These are phyloP conservation scores for Meredithiella fracta DNA, from an alignment of 2,329 filamentous ascomycete species.

Conservation along the genomic window DNA sequence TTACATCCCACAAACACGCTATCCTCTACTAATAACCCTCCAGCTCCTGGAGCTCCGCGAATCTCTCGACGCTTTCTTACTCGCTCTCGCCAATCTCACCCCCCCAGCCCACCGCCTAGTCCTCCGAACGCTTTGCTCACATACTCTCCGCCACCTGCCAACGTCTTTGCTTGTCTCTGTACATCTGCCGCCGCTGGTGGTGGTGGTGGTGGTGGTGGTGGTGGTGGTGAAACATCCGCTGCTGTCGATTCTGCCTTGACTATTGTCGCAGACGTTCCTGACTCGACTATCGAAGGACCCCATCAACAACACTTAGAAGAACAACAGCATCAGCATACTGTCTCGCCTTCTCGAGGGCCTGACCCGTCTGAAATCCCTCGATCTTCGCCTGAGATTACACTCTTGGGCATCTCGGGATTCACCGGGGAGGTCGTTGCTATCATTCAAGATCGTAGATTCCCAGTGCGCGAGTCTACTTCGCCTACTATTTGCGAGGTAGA, in stretches of 20 bases:
- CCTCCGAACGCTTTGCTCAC: neutral
- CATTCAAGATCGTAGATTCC: neutral
- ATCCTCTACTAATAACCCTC: neutral
- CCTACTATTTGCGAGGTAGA: neutral
- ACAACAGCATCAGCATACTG: neutral
- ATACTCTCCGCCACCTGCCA: neutral
- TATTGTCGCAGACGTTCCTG: no score
- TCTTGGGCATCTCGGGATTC: slow-evolving; percentile 1
- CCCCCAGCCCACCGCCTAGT: neutral
- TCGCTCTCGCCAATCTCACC: neutral
- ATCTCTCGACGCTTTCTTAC: neutral
- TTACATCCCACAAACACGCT: neutral
- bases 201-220: no score
- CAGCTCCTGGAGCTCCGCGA: slow-evolving; percentile 1
- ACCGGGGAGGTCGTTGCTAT: slow-evolving; percentile 1
- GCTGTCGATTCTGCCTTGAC: no score
- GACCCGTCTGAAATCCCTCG: neutral
- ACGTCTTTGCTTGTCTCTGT: neutral
- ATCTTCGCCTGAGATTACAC: neutral
- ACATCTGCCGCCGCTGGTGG: neutral
- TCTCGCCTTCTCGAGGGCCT: neutral
- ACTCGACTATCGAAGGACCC: no score
- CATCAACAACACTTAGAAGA: neutral
- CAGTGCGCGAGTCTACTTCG: no score
- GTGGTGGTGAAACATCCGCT: no score